These are phyloP conservation scores for Sextonia rubra DNA, from an alignment of 164 flowering plant genomes.

Conservation along the genomic window DNA sequence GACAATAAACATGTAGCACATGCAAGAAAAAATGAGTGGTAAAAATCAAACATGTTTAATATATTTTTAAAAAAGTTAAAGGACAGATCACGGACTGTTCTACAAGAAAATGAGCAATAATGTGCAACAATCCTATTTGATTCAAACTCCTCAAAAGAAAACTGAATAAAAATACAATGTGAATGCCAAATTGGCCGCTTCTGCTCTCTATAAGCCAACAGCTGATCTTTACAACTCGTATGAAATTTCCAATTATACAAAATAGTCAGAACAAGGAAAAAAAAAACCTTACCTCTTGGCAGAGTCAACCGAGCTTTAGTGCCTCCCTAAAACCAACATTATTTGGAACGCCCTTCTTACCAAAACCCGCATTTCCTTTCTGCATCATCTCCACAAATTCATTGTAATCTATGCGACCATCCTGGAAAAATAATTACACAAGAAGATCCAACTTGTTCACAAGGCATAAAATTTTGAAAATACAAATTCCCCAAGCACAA, in stretches of 20 bases:
- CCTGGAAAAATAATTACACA: constrained; percentile 37
- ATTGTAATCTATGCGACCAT: constrained; percentile 79
- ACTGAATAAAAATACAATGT: background rate
- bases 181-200: constrained; percentile 1
- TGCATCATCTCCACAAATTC: constrained; percentile 95
- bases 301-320: constrained; percentile 37
- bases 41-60: background rate
- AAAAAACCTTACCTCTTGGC: constrained; percentile 6
- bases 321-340: constrained; percentile 55
- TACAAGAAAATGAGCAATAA: background rate
- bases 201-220: constrained; percentile 7
- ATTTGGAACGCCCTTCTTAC: constrained; percentile 31
- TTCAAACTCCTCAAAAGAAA: background rate
- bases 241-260: constrained; percentile 13
- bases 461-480: background rate
- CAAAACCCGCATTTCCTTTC: constrained; percentile 53
- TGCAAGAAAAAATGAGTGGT: background rate
- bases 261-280: constrained; percentile 1
- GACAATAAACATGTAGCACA: too few species aligned
- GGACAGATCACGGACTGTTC: background rate
- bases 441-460: background rate
- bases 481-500: background rate
- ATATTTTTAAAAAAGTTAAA: background rate
- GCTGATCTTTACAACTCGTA: constrained; percentile 21
- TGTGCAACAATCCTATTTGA: background rate